Base-by-base conservation (phyloP, 805 yeast genomes). In the Nakazawaea anatomiae region DNA sequence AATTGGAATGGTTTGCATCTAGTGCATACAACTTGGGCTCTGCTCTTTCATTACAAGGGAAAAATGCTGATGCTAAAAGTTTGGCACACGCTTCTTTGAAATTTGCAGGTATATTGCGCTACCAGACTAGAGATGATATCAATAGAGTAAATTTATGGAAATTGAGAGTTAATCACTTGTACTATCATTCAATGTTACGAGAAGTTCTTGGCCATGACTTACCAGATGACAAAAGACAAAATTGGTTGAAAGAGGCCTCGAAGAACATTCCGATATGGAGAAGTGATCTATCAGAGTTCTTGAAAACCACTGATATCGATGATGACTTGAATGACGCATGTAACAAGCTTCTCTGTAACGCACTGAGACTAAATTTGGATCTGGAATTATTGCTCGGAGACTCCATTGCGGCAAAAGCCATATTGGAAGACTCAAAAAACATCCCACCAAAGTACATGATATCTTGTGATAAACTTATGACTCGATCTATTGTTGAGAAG, bases 1-100 rank as follows among this genome's bases (percentile, higher is more conserved):
- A 73, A 42, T 54, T 69, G 25, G 73, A 67, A 54, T 73, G 77
- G 77, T 69, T 72, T 55, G 61, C 69, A 0, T 61, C 74, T 1
- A 61, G 62, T 5, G 57, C 70, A 1, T 71, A 66, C 48, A 71
- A 70, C 45, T 40, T 66, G 12, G 56, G 65, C 1, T 57, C 63
- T 18, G 25, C 7, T 59, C 58, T 34, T 66, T 69, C 46, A 44
- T 30, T 11, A 14, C 6, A 14, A 10, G 30, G 5, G 11, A 9
- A 28, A 10, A 30, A 10, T 2, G 7, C 40, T 8, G n/a, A 12
- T 3, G 11, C n/a, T 2, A 8, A 12, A 38, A 38, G 40, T 12
- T 38, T 38, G n/a, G 6, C 40, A 38, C 18, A 38, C 10, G 14
- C n/a, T 12, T 38, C 40, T 38, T 38, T 38, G n/a, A 11, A 2